Evolutionary conservation across 768 basidiomycete species (phyloP).

Genomic region (Mycena vulgaris): DNA sequence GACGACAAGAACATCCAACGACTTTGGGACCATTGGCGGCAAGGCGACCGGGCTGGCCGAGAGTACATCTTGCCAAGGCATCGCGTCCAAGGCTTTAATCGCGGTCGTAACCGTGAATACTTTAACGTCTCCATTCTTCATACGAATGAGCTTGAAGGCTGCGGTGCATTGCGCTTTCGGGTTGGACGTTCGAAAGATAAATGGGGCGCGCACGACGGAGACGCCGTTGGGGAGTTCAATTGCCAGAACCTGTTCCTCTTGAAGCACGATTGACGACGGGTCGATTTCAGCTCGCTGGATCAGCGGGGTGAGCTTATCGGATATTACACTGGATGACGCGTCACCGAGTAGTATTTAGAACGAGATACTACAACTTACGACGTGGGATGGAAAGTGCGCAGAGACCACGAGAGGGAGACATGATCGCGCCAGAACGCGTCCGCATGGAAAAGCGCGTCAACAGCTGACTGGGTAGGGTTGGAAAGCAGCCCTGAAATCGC

Average conservation of each 20-base stretch:
- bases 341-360: neutral
- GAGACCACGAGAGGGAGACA: slow-evolving; percentile 49
- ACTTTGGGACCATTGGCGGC: slow-evolving; percentile 13
- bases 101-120: slow-evolving; percentile 36
- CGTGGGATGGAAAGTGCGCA: slow-evolving; percentile 46
- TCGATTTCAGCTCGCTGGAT: slow-evolving; percentile 23
- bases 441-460: slow-evolving; percentile 34
- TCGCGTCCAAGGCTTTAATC: slow-evolving; percentile 22
- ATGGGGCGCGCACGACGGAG: slow-evolving; percentile 34
- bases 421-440: slow-evolving; percentile 51
- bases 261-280: slow-evolving; percentile 25
- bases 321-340: slow-evolving; percentile 12
- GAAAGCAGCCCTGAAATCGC: slow-evolving; percentile 14
- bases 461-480: slow-evolving; percentile 1
- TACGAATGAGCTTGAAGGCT: slow-evolving; percentile 36
- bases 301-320: slow-evolving; percentile 16
- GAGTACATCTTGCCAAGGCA: slow-evolving; percentile 21
- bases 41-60: neutral
- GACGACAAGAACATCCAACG: slow-evolving; percentile 55
- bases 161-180: slow-evolving; percentile 32
- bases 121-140: slow-evolving; percentile 30
- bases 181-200: slow-evolving; percentile 23
- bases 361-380: neutral
- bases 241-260: slow-evolving; percentile 22
- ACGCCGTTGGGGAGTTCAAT: slow-evolving; percentile 34